phyloP scores from a whole-genome alignment of 306 rosid genomes.

The peach (Prunus persica) region Prunus_persica_NCBIv2 NC_034009.1:40315501-40316000 shows the following conservation, averaged over 20 bases:
- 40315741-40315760: neutral
- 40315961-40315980: neutral
- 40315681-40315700: neutral
- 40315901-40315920: constrained; percentile 11
- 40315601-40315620: constrained; percentile 53
- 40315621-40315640: constrained; percentile 80
- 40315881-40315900: constrained; percentile 2
- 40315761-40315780: neutral
- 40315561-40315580: neutral
- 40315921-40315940: neutral
- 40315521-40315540: constrained; percentile 15
- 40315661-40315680: constrained; percentile 8
- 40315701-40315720: neutral
- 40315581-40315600: constrained; percentile 7
- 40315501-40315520: constrained; percentile 67
- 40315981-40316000: neutral
- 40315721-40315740: neutral
- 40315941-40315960: neutral
- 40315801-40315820: neutral
- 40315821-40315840: neutral
- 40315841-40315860: neutral
- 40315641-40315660: constrained; percentile 84
- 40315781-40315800: neutral
- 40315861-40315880: constrained; percentile 21
- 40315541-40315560: neutral